Percentiles rank a stretch among this genome's conserved stretches.
phyloP scores from a whole-genome alignment of 805 yeast species.

The Metschnikowia chrysomelidarum region DNA sequence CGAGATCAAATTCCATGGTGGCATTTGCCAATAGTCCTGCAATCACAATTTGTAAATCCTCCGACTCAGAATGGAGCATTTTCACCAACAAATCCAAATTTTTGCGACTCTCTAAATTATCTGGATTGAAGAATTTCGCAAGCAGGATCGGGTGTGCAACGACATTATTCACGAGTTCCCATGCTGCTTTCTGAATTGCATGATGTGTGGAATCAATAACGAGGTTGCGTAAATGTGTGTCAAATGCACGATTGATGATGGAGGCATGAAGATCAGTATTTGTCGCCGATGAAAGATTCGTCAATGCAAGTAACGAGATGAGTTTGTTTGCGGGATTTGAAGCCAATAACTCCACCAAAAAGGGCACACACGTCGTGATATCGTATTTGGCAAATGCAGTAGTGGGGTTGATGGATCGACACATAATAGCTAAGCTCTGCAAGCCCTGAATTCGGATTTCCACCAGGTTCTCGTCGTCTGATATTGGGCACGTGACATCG shows the following conservation, averaged over 20 bases:
- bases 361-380: slow-evolving; percentile 44
- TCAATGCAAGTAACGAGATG: slow-evolving; percentile 62
- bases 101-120: slow-evolving; percentile 33
- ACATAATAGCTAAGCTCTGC: slow-evolving; percentile 43
- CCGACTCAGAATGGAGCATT: slow-evolving; percentile 33
- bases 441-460: slow-evolving; percentile 34
- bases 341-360: slow-evolving; percentile 46
- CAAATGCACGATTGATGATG: slow-evolving; percentile 43
- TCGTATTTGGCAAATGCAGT: slow-evolving; percentile 41
- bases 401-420: slow-evolving; percentile 44
- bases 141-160: slow-evolving; percentile 41
- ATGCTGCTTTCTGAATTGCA: slow-evolving; percentile 53
- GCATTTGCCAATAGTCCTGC: slow-evolving; percentile 43
- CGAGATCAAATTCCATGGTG: slow-evolving; percentile 37
- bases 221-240: slow-evolving; percentile 45
- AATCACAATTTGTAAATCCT: slow-evolving; percentile 24
- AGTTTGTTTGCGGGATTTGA: slow-evolving; percentile 41
- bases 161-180: slow-evolving; percentile 65
- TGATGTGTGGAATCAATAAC: slow-evolving; percentile 35
- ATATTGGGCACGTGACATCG: background rate
- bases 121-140: slow-evolving; percentile 60
- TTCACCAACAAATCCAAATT: slow-evolving; percentile 32
- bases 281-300: slow-evolving; percentile 55
- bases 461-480: slow-evolving; percentile 2
- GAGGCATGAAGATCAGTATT: slow-evolving; percentile 39